A percentile compares a stretch with the other conserved stretches of the same genome.
These are phyloP conservation scores for Phytopythium boreale DNA, from an alignment of 352 stramenopile species.

Conservation along the genomic window DNA sequence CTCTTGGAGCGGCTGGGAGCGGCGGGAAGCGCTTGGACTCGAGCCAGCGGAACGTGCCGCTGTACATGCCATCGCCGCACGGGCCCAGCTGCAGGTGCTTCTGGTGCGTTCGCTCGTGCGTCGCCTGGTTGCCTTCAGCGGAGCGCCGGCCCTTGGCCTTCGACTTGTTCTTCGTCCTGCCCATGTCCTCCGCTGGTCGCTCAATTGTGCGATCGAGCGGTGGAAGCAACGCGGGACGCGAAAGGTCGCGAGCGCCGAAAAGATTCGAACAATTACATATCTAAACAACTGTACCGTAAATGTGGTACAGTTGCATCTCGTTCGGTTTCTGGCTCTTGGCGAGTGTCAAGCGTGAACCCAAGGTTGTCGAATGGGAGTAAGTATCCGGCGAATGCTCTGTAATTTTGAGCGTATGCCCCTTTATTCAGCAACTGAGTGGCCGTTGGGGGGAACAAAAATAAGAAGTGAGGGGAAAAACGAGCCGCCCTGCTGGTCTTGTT, in stretches of 20 bases:
- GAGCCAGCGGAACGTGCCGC: slow-evolving; percentile 74
- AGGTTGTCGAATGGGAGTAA: neutral
- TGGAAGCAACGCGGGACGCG: neutral
- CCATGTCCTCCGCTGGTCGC: slow-evolving; percentile 15
- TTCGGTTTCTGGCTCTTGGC: slow-evolving; percentile 1
- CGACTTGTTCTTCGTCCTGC: slow-evolving; percentile 15
- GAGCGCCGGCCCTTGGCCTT: slow-evolving; percentile 8
- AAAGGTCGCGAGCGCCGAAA: slow-evolving; percentile 15
- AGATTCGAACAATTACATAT: slow-evolving; percentile 5
- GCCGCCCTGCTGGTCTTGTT: neutral
- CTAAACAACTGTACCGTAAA: neutral
- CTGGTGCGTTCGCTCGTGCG: neutral
- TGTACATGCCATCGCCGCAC: slow-evolving; percentile 77
- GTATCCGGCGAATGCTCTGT: neutral
- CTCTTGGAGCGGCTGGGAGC: slow-evolving; percentile 18
- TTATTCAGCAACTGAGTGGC: too few species aligned
- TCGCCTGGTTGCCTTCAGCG: slow-evolving; percentile 4
- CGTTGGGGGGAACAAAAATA: too few species aligned
- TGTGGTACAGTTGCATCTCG: neutral
- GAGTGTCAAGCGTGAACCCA: neutral
- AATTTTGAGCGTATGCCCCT: too few species aligned
- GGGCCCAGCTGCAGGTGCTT: slow-evolving; percentile 57
- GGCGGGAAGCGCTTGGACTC: slow-evolving; percentile 54
- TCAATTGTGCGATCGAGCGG: slow-evolving; percentile 1
- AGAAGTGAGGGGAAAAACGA: too few species aligned